Conservation (phyloP, 164 flowering plant species). For the Cinnamomum chago region DNA sequence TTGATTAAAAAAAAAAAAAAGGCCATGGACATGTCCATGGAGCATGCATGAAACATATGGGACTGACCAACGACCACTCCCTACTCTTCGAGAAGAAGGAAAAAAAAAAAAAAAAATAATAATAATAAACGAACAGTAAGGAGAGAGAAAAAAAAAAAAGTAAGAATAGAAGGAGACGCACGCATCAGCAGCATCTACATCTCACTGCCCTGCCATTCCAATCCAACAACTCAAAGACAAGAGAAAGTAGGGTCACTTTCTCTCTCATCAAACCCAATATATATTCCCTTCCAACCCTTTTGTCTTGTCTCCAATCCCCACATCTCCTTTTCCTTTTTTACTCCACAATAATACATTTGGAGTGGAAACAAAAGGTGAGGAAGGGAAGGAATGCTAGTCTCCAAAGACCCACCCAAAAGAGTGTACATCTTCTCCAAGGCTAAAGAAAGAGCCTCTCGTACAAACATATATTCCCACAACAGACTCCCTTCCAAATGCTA, state of each 20-base stretch:
- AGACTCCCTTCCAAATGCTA: conserved; percentile 56
- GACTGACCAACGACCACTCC: no score
- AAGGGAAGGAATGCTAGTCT: not conserved
- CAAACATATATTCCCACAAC: conserved; percentile 34
- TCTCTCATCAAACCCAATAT: conserved; percentile 29
- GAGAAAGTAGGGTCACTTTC: conserved; percentile 10
- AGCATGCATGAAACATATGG: no score
- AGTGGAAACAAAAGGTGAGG: not conserved
- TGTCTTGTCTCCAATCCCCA: conserved; percentile 30
- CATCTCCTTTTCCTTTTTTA: conserved; percentile 7
- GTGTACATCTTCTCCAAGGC: conserved; percentile 40
- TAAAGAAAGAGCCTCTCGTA: conserved; percentile 16
- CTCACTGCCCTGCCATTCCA: conserved; percentile 47
- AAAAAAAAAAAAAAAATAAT: not conserved
- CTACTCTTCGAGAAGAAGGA: no score
- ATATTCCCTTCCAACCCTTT: conserved; percentile 27
- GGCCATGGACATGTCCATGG: no score
- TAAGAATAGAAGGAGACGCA: not conserved
- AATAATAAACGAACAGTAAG: no score
- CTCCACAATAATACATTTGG: not conserved
- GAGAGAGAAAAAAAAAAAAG: not conserved
- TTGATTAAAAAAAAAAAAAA: no score
- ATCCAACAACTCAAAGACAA: conserved; percentile 55
- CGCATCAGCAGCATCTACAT: conserved; percentile 39
- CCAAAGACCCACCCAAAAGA: conserved; percentile 12